Base-by-base conservation (phyloP, 495 filamentous ascomycete species). In the Chaetomium tenue region DNA sequence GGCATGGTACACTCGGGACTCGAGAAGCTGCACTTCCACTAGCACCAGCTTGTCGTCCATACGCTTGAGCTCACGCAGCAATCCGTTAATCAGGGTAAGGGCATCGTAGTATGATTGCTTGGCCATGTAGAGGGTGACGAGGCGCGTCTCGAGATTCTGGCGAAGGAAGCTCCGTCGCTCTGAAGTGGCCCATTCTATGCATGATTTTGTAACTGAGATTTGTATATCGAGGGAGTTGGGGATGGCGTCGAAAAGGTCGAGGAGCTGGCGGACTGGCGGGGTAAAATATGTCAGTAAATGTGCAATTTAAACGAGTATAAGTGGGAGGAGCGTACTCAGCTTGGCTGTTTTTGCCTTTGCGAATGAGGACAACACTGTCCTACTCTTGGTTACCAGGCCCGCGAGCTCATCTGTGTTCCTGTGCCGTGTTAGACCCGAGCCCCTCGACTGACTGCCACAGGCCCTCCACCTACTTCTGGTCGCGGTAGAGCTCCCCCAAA, bases 311-410 rank as follows among this genome's bases (percentile, higher is more conserved):
- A 30, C 26, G 22, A 15, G 33, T 6, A 12, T 23, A 64, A 3
- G 39, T 9, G 13, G 20, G 12, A 28, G n/a, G 20, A 2, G n/a
- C 86, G 71, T 87, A 98, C 94, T 92, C 62, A 99, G 82, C 79
- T 99, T 99, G 47, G 94, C 91, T 23, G 94, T 98, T 87, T 99
- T 99, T 66, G 94, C 95, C 81, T 97, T 97, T 64, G 94, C 93
- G 74, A 98, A 98, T 66, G 90, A 92, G 56, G 93, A 96, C 64
- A 99, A 86, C 26, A 91, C 88, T 69, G 91, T 89, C 69, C 93
- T 86, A 75, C 93, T 97, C 71, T 89, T 88, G 68, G 88, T 92
- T 67, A 99, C 89, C 70, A 99, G 85, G 66, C 92, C 89, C 56
- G 94, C 91, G 56, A 99, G 89, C 75, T 94, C 92, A 69, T 93